phyloP scores from a whole-genome alignment of 345 rosid genomes.

The Gossypium herbaceum region DNA sequence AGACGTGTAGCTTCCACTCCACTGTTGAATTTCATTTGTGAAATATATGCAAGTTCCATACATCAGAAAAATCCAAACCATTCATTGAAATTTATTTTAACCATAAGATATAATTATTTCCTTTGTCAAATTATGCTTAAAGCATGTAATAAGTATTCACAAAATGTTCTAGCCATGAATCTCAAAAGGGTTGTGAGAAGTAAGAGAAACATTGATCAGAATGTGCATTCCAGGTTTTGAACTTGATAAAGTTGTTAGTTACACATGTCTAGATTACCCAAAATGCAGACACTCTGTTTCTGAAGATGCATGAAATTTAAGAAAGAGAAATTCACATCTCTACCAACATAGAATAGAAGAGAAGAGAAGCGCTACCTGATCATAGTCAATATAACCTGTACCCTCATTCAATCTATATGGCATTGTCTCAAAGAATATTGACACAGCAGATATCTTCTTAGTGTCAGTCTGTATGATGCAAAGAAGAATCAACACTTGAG shows the following conservation, averaged over 20 bases:
- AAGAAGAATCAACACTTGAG: constrained; percentile 4
- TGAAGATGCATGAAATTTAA: not conserved
- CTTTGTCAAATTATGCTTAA: not conserved
- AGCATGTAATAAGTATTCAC: not conserved
- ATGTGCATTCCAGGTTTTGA: not conserved
- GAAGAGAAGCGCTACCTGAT: constrained; percentile 52
- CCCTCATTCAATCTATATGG: constrained; percentile 87
- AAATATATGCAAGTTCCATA: not conserved
- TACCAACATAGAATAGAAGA: not conserved
- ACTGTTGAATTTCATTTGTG: not conserved
- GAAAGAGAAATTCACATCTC: not conserved
- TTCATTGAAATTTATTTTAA: not conserved
- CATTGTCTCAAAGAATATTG: constrained; percentile 94
- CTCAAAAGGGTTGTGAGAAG: not conserved
- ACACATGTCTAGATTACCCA: not conserved
- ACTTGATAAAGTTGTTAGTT: not conserved
- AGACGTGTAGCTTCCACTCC: not conserved
- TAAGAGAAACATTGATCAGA: not conserved
- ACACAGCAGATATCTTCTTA: constrained; percentile 91
- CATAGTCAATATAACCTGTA: constrained; percentile 89
- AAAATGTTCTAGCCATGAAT: not conserved
- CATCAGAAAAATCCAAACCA: not conserved
- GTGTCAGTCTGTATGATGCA: constrained; percentile 71
- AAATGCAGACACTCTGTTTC: not conserved
- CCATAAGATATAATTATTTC: not conserved